Evolutionary conservation across 352 stramenopile genomes (phyloP).

Genomic region (Aphanomyces cochlioides): DNA sequence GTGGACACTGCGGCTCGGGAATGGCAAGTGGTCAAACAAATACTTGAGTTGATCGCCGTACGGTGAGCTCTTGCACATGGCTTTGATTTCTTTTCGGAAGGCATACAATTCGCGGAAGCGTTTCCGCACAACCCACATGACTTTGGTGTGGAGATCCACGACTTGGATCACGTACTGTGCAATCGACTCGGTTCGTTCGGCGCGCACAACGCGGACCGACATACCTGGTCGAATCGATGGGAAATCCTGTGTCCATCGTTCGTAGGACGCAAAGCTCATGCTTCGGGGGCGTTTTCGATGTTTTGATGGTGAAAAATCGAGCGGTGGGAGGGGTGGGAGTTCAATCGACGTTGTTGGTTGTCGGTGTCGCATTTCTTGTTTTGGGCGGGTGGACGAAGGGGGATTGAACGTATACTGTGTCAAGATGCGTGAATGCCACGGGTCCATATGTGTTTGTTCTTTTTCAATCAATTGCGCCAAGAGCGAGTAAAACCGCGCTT

Average conservation of each 20-base stretch:
- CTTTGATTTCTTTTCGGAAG: slow-evolving; percentile 57
- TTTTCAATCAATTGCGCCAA: slow-evolving; percentile 18
- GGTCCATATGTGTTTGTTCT: slow-evolving; percentile 16
- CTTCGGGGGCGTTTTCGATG: slow-evolving; percentile 23
- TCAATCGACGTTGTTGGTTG: slow-evolving; percentile 5
- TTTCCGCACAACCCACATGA: slow-evolving; percentile 83
- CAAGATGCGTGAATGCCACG: slow-evolving; percentile 4
- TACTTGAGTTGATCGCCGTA: slow-evolving; percentile 62
- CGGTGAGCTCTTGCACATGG: slow-evolving; percentile 11
- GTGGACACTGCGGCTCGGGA: slow-evolving; percentile 58
- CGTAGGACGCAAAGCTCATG: slow-evolving; percentile 27
- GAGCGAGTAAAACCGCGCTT: slow-evolving; percentile 22
- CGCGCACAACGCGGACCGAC: slow-evolving; percentile 64
- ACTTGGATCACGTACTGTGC: slow-evolving; percentile 72
- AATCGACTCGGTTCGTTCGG: slow-evolving; percentile 49
- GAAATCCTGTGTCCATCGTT: slow-evolving; percentile 24
- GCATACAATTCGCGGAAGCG: slow-evolving; percentile 68
- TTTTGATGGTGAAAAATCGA: slow-evolving; percentile 25
- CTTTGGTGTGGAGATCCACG: slow-evolving; percentile 69
- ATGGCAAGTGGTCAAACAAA: slow-evolving; percentile 60
- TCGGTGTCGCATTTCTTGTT: not conserved
- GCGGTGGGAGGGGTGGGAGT: slow-evolving; percentile 24
- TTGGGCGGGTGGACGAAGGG: not conserved
- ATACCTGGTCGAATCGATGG: slow-evolving; percentile 53
- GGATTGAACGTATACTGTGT: not conserved